A percentile compares a stretch with the other conserved stretches of the same genome.
Evolutionary conservation across 805 yeast species (phyloP).

Genomic region (Suhomyces prunicola): DNA sequence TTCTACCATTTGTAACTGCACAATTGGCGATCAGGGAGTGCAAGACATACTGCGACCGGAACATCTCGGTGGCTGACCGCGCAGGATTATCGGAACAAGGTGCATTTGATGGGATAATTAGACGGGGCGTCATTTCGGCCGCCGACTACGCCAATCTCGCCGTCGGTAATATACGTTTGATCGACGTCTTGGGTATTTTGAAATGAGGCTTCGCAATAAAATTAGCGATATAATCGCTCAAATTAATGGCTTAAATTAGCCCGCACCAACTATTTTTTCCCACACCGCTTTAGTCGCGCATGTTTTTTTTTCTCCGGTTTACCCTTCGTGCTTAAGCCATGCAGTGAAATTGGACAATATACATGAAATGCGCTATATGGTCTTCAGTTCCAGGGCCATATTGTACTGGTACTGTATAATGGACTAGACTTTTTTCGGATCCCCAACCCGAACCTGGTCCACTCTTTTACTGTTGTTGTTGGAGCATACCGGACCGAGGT

Average conservation of each 20-base stretch:
- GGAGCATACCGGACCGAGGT: neutral
- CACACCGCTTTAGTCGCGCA: neutral
- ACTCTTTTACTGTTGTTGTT: neutral
- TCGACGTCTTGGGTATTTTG: neutral
- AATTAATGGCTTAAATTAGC: neutral
- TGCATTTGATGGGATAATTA: neutral
- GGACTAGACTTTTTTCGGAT: neutral
- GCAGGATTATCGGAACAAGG: neutral
- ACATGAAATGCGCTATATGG: neutral
- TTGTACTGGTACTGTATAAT: neutral
- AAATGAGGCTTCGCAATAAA: neutral
- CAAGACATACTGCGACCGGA: neutral
- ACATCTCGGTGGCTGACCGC: neutral
- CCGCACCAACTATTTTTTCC: too few relatives aligned
- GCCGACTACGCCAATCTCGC: neutral
- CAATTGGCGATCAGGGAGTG: neutral
- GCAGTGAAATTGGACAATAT: neutral
- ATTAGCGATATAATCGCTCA: neutral
- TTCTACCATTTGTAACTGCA: neutral
- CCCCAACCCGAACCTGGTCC: neutral
- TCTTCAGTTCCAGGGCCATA: neutral
- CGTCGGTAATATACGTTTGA: neutral
- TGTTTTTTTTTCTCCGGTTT: neutral
- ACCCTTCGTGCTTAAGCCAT: neutral
- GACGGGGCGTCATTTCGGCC: neutral